Percentiles rank a stretch among this genome's conserved stretches.
Conservation (phyloP, 331 rosid genomes). For the Malus hybrid region DNA sequence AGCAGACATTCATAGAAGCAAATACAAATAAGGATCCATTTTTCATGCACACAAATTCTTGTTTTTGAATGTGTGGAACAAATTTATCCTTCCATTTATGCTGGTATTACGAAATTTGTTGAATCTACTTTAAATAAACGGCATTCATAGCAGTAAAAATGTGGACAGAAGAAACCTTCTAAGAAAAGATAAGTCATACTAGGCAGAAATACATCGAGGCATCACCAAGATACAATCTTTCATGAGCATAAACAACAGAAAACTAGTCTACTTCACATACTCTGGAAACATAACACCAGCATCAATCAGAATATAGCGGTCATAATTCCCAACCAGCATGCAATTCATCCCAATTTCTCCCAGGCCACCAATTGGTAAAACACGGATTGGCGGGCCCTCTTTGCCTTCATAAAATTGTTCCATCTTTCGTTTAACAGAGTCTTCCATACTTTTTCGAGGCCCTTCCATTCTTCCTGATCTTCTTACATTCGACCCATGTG, state of each 20-base stretch:
- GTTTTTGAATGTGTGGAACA: not conserved
- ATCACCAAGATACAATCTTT: not conserved
- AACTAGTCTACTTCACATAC: slow-evolving; percentile 28
- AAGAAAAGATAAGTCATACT: not conserved
- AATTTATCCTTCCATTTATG: not conserved
- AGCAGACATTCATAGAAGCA: not conserved
- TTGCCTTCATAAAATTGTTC: slow-evolving; percentile 85
- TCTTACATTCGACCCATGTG: slow-evolving; percentile 39
- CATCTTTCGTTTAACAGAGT: slow-evolving; percentile 88
- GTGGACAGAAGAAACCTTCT: not conserved
- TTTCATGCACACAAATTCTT: not conserved
- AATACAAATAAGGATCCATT: not conserved
- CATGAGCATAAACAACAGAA: not conserved
- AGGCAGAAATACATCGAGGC: not conserved
- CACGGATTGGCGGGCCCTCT: slow-evolving; percentile 84
- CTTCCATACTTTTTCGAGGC: slow-evolving; percentile 78
- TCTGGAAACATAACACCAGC: slow-evolving; percentile 96
- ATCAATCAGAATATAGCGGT: slow-evolving; percentile 79
- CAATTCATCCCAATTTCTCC: slow-evolving; percentile 98
- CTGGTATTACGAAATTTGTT: not conserved
- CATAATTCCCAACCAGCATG: slow-evolving; percentile 88
- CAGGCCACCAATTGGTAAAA: slow-evolving; percentile 85
- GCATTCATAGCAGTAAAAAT: not conserved
- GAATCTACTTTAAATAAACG: not conserved
- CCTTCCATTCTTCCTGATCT: slow-evolving; percentile 57